These are phyloP conservation scores for Priceomyces carsonii DNA, from an alignment of 805 yeast genomes.

Conservation along the genomic window DNA sequence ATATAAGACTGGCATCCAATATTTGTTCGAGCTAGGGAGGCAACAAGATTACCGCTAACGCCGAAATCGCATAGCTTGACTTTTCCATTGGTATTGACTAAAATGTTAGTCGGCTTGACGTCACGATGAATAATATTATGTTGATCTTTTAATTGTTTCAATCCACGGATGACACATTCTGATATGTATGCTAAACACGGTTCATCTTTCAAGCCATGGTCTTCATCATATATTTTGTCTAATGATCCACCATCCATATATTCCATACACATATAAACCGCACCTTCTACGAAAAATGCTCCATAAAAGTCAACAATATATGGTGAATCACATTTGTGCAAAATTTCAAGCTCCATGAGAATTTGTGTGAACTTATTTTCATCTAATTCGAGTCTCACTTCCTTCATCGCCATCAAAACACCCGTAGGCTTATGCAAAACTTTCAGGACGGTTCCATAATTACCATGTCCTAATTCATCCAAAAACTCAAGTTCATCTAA, in stretches of 20 bases:
- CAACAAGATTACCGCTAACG: slow-evolving; percentile 91
- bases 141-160: slow-evolving; percentile 79
- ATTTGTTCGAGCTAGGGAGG: slow-evolving; percentile 91
- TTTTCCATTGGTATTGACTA: slow-evolving; percentile 80
- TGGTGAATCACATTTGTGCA: slow-evolving; percentile 88
- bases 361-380: slow-evolving; percentile 93
- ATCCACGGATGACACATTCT: slow-evolving; percentile 76
- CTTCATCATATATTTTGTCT: slow-evolving; percentile 73
- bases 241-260: slow-evolving; percentile 96
- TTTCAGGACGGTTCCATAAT: slow-evolving; percentile 93
- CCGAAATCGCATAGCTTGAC: slow-evolving; percentile 95
- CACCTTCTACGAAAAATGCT: slow-evolving; percentile 96
- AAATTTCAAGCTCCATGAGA: slow-evolving; percentile 91
- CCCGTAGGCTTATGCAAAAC: slow-evolving; percentile 93
- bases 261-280: slow-evolving; percentile 98
- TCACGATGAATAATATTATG: slow-evolving; percentile 95
- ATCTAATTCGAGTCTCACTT: slow-evolving; percentile 88
- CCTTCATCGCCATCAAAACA: slow-evolving; percentile 95
- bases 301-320: slow-evolving; percentile 96
- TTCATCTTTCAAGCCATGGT: slow-evolving; percentile 68
- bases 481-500: slow-evolving; percentile 79
- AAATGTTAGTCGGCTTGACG: slow-evolving; percentile 93
- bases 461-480: slow-evolving; percentile 92
- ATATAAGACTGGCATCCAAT: slow-evolving; percentile 97
- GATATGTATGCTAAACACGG: slow-evolving; percentile 77